Evolutionary conservation across 2,329 filamentous ascomycete genomes (phyloP).

Genomic region (Verticillium klebahnii): DNA sequence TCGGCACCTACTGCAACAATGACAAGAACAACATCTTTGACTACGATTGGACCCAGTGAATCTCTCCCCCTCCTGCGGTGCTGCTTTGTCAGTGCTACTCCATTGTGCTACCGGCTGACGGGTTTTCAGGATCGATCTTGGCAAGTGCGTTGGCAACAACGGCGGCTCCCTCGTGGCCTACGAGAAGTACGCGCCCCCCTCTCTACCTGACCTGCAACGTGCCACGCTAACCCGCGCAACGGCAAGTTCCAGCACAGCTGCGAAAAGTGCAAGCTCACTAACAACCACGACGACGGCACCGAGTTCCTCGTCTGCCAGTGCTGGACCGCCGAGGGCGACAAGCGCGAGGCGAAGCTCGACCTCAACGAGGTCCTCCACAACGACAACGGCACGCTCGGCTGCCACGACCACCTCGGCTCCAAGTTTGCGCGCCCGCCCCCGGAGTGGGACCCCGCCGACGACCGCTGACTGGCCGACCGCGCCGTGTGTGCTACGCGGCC

Average conservation of each 20-base stretch:
- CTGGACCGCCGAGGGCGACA: background rate
- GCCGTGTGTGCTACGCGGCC: too few species aligned
- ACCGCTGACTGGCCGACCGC: background rate
- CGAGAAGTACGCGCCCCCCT: background rate
- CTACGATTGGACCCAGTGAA: conserved; percentile 3
- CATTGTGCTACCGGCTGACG: background rate
- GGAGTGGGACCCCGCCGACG: background rate
- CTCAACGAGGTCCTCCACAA: conserved; percentile 3
- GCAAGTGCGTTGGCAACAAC: conserved; percentile 1
- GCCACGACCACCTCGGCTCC: background rate
- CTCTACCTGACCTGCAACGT: too few species aligned
- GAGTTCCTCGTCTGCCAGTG: conserved; percentile 1
- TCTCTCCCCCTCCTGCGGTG: background rate
- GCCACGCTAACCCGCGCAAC: background rate
- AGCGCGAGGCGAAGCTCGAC: background rate
- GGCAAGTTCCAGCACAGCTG: background rate
- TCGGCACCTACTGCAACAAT: conserved; percentile 5
- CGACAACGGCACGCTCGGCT: background rate
- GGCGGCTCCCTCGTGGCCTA: background rate
- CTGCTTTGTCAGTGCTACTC: background rate
- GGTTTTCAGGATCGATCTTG: background rate
- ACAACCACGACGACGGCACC: conserved; percentile 2
- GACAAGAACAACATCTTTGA: background rate
- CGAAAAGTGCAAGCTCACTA: conserved; percentile 1
- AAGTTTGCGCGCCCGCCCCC: conserved; percentile 1